Evolutionary conservation across 371 early-diverging fungal species (phyloP), one percentile per base, ranked within the genome.

Genomic region (Mucor velutinosus): DNA sequence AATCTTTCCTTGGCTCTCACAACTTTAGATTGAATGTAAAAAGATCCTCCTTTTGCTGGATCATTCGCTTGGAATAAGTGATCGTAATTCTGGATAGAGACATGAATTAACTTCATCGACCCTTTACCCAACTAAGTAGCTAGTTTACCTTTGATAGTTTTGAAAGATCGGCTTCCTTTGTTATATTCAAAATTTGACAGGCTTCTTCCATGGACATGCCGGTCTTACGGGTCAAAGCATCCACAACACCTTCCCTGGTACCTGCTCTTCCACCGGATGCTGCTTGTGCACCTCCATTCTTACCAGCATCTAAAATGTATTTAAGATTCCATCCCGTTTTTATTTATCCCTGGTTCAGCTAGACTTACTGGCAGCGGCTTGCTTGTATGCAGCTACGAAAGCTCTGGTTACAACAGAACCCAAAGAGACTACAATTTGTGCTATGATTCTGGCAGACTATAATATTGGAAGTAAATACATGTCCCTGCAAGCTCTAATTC

Each of bases 11-110:
- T 92, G 27, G 99, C 99, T 56, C 97, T 80, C 21, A 92, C 90
- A 0, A 99, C 90, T 77, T 99, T 99, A 33, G 95, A 92, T 70
- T 97, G 97, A 61, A 99, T 65, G 76, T 97, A 99, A 62, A 96
- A 92, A 2, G 96, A 94, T 10, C 98, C 97, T 32, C 96, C 97
- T 53, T 85, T 86, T 5, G 87, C 76, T 37, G 92, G 86, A 73
- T 97, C 97, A 77, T 99, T 99, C 19, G 84, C 88, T 51, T 88
- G 89, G 79, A 93, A 96, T 73, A 97, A 75, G 72, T 93, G 92
- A n/a, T 94, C 93, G 72, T 93, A 98, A 74, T 89, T 92, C 93
- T 95, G 78, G 2, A 14, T 7, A 25, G 11, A 25, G 0, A 15
- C 37, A 35, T 58, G n/a, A 8, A 35, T 35, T 21, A 55, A 30